Percentiles rank a stretch among this genome's conserved stretches.
These are phyloP conservation scores for Coemansia sp. DNA, from an alignment of 192 early-diverging fungal genomes.

Conservation along the genomic window DNA sequence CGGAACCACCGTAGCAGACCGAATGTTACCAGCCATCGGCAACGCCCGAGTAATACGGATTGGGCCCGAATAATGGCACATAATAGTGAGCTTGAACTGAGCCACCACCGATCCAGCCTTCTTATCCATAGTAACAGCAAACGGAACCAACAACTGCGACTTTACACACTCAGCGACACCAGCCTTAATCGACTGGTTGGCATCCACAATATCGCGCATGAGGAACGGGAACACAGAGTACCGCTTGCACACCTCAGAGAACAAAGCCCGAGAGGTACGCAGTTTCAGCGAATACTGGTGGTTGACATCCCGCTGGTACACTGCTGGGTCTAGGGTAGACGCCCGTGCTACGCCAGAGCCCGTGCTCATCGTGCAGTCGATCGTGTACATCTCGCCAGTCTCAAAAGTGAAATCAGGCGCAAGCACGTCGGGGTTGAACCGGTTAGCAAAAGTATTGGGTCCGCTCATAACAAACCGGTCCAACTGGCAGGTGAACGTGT, in stretches of 20 bases:
- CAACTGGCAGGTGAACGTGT: conserved; percentile 69
- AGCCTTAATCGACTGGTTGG: conserved; percentile 48
- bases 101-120: conserved; percentile 59
- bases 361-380: conserved; percentile 71
- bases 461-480: conserved; percentile 76
- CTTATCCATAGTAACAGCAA: conserved; percentile 64
- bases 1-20: conserved; percentile 66
- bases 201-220: conserved; percentile 52
- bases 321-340: conserved; percentile 60
- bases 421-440: conserved; percentile 61
- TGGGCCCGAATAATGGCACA: conserved; percentile 64
- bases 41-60: conserved; percentile 68
- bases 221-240: conserved; percentile 80
- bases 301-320: conserved; percentile 77
- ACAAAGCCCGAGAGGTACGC: conserved; percentile 61
- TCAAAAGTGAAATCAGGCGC: conserved; percentile 70
- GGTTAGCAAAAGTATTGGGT: conserved; percentile 63
- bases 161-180: conserved; percentile 70
- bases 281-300: conserved; percentile 73
- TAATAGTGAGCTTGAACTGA: conserved; percentile 75
- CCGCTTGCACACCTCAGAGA: conserved; percentile 63
- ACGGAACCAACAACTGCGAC: conserved; percentile 67
- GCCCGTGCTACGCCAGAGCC: conserved; percentile 63
- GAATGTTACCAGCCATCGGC: conserved; percentile 73
- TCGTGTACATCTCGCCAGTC: conserved; percentile 71